Evolutionary conservation across 371 early-diverging fungal species (phyloP).

Genomic region (Cladochytrium tenue): DNA sequence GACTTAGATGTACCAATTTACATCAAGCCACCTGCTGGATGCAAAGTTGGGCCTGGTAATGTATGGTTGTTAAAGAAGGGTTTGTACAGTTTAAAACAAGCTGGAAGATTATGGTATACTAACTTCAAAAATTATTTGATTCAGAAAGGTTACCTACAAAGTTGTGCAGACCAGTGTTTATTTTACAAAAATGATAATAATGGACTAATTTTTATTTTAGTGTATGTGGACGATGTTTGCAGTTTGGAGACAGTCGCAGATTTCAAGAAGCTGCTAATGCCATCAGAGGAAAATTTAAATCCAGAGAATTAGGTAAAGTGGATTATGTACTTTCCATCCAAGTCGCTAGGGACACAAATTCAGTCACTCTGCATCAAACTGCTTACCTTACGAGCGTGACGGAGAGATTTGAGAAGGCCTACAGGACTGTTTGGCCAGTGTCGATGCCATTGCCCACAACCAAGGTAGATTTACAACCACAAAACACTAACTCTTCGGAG

Average conservation of each 20-base stretch:
- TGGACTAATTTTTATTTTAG: not conserved
- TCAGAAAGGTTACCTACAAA: slow-evolving; percentile 3
- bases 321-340: slow-evolving; percentile 2
- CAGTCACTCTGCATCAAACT: not conserved
- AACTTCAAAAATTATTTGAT: slow-evolving; percentile 6
- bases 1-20: slow-evolving; percentile 8
- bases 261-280: not conserved
- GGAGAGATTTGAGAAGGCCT: not conserved
- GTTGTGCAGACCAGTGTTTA: slow-evolving; percentile 22
- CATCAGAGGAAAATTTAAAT: slow-evolving; percentile 3
- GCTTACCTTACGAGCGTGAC: not conserved
- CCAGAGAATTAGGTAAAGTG: slow-evolving; percentile 6
- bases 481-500: not conserved
- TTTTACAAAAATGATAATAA: not conserved
- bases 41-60: not conserved
- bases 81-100: slow-evolving; percentile 27
- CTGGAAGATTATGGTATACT: slow-evolving; percentile 21
- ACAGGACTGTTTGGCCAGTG: not conserved
- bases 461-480: no score
- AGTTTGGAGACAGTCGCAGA: not conserved
- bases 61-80: slow-evolving; percentile 4
- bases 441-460: not conserved
- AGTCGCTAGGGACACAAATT: not conserved
- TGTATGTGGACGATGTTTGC: slow-evolving; percentile 28
- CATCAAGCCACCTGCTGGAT: slow-evolving; percentile 2